Base-by-base conservation (phyloP, 139 green algal species). In the Chlamydomonas eustigma region DNA sequence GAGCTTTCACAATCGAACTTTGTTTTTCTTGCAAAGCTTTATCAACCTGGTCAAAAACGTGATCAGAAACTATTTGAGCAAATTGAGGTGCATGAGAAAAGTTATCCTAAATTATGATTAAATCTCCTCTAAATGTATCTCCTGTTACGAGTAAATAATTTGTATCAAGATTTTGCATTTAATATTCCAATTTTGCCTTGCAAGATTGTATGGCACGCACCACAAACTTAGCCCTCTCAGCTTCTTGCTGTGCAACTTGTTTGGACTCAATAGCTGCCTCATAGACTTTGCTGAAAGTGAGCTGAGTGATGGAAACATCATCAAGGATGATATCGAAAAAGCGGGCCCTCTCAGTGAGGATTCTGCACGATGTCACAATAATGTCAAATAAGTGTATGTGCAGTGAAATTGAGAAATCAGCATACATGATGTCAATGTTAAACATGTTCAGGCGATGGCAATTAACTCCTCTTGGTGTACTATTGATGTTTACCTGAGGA, bases 301-400 rank as follows among this genome's bases (percentile, higher is more conserved):
- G 89, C 51, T 99, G 58, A 5, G 95, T 99, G 86, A 99, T 98
- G 67, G 96, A 98, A 50, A 99, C 96, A 76, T 99, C 96, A 51
- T 99, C 96, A 37, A 99, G 78, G 28, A 96, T 78, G n/a, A 99
- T 96, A 85, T 98, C 93, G 85, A 99, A 99, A 77, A 89, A 88
- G 22, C 68, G 70, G 2, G 95, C 96, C 2, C 96, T 87, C 82
- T 97, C 87, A 12, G 90, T 92, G 63, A 99, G 87, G 38, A 97
- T 95, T 2, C 91, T 79, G 3, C 93, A 18, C 44, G 44, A 58
- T 12, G 44, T n/a, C n/a, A n/a, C n/a, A n/a, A n/a, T n/a, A n/a
- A n/a, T n/a, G n/a, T n/a, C n/a, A n/a, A n/a, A n/a, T n/a, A n/a
- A n/a, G n/a, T n/a, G n/a, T n/a, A n/a, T n/a, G n/a, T n/a, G n/a